phyloP scores from a whole-genome alignment of 345 rosid genomes.

The Balakata baccata region DNA sequence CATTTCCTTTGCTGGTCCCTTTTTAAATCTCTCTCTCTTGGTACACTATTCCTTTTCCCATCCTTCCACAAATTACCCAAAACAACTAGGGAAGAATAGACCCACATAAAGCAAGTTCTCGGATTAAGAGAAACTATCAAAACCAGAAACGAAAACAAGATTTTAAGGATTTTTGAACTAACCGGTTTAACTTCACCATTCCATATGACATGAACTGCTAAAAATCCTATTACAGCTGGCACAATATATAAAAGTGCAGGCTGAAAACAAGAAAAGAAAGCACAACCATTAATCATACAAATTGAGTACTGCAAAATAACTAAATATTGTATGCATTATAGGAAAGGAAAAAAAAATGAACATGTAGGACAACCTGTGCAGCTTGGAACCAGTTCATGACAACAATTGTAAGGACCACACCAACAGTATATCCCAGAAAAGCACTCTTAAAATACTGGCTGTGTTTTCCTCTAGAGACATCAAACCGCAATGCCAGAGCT shows the following conservation, averaged over 20 bases:
- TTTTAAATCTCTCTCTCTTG: too few relatives aligned
- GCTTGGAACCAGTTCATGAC: slow-evolving; percentile 99
- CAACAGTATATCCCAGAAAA: slow-evolving; percentile 71
- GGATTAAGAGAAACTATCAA: slow-evolving; percentile 29
- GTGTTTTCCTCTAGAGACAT: slow-evolving; percentile 78
- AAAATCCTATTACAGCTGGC: slow-evolving; percentile 85
- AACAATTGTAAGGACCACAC: slow-evolving; percentile 74
- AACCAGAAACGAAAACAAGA: background rate
- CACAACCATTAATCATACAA: background rate
- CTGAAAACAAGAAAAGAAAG: slow-evolving; percentile 38
- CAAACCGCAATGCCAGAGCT: slow-evolving; percentile 90
- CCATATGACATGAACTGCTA: slow-evolving; percentile 86
- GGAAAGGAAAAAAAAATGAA: background rate
- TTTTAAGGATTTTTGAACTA: slow-evolving; percentile 19
- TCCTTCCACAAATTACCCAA: too few relatives aligned
- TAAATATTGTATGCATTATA: background rate
- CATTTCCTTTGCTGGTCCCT: too few relatives aligned
- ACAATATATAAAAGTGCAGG: slow-evolving; percentile 97
- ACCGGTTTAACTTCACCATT: slow-evolving; percentile 96
- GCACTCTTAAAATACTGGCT: slow-evolving; percentile 96
- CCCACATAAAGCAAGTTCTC: background rate
- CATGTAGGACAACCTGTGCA: slow-evolving; percentile 61
- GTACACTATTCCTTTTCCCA: too few relatives aligned
- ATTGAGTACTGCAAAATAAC: background rate
- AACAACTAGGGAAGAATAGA: slow-evolving; percentile 7